These are phyloP conservation scores for Fusarium proliferatum DNA, from an alignment of 2,329 filamentous ascomycete species.

Conservation along the genomic window DNA sequence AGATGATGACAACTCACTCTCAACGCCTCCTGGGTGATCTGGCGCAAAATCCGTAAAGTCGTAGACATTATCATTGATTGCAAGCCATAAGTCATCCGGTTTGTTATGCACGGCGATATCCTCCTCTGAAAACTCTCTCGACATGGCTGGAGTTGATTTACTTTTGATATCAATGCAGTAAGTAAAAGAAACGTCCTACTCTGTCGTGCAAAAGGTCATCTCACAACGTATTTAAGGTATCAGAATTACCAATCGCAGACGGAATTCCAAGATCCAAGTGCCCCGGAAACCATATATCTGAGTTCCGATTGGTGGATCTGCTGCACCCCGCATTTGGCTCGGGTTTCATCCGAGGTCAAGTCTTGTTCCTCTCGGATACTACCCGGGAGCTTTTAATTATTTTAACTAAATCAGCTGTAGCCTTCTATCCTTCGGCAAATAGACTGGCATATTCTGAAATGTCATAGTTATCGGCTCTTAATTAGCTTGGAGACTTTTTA, in stretches of 20 bases:
- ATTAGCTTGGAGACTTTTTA: rapidly evolving
- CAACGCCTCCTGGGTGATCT: conserved; percentile 38
- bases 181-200: rapidly evolving
- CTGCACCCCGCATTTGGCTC: neutral
- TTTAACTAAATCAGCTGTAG: rapidly evolving
- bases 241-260: neutral
- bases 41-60: conserved; percentile 55
- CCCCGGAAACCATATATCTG: neutral
- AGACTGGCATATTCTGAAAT: neutral
- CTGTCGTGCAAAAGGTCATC: neutral
- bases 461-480: rapidly evolving
- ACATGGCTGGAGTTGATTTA: neutral
- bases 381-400: neutral
- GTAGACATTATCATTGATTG: conserved; percentile 74
- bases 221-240: neutral
- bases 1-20: neutral
- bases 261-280: too few relatives aligned
- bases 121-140: conserved; percentile 48
- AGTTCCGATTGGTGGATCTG: neutral
- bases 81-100: conserved; percentile 69
- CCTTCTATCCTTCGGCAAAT: rapidly evolving
- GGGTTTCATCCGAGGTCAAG: neutral
- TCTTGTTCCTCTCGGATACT: neutral
- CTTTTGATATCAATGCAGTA: rapidly evolving
- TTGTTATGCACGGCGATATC: conserved; percentile 60